Base-by-base conservation (phyloP, 2,329 filamentous ascomycete species). In the Talaromyces sp. region DNA sequence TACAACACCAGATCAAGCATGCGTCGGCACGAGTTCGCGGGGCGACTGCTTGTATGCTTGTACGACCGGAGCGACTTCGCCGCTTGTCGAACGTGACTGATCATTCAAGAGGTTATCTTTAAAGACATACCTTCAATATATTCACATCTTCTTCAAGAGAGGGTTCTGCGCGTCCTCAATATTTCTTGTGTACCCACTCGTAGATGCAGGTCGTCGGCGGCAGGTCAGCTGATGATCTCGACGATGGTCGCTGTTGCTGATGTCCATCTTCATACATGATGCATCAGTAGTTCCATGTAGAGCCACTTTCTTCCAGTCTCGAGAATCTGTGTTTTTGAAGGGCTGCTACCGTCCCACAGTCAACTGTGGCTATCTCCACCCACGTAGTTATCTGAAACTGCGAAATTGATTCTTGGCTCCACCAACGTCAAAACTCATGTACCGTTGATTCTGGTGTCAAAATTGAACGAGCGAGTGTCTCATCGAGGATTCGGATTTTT, bases 1-100 rank as follows among this genome's bases (percentile, higher is more conserved):
- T 60, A 60, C 57, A 60, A 60, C 57, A 33, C 24, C 27, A 60
- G 39, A 41, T 37, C 52, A 39, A 39, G 39, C 41, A 47, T 60
- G 57, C 39, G 47, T 60, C 57, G 2, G 57, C 56, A 41, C 41
- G n/a, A 33, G 47, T 45, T 27, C 33, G 52, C 50, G 50, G 50
- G 27, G 50, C 10, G 50, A 19, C 31, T 54, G 50, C 50, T 37
- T 35, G 50, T 35, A 35, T 47, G 43, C n/a, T 22, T 24, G 45
- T 24, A 22, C 22, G 31, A 54, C 50, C 31, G 8, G 50, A 54
- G 22, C 24, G 5, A 33, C 41, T 24, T 47, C 57, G 47, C 57
- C 39, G 57, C 57, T 45, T 27, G 41, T 45, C 56, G 56, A 37
- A 31, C 13, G 10, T 33, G 49, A 37, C 6, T 24, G 52, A 39